Evolutionary conservation across 2,329 filamentous ascomycete genomes (phyloP), one percentile per base, ranked within the genome.

Genomic region (Trichoderma sp.): DNA sequence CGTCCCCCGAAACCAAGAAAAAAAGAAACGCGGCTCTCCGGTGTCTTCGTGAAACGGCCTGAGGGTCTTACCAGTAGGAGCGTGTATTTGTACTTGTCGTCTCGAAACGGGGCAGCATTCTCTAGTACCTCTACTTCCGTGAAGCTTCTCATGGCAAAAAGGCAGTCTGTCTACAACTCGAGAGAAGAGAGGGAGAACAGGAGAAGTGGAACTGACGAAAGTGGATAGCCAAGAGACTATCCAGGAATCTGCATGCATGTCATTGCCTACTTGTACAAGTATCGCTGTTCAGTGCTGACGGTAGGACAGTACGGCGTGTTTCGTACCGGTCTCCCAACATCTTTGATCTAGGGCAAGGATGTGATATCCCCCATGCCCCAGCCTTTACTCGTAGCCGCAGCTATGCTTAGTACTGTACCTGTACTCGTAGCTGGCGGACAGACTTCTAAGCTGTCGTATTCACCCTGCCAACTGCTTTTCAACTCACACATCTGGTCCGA

Each of bases 231-330:
- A 26, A 12, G 30, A 32, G 12, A n/a, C 53, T 23, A 59, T 59
- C 65, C 65, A 68, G 65, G 65, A 68, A 68, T 59, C 53, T 68
- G 65, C 65, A 68, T 68, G 65, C 65, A 68, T 58, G 55, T 68
- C 65, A 68, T 68, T 59, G 65, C 65, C 55, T n/a, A 55, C 50
- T 32, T 58, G 55, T 58, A 50, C 43, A 50, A 50, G 47, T 58
- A 59, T 59, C 53, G 65, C 55, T 23, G 34, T 30, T 68, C 65
- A n/a, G 36, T 34, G 65, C 65, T 68, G 65, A 68, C 65, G 43
- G 43, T 50, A 68, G 53, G 7, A n/a, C n/a, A 13, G 63, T 66
- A 66, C 50, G 34, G 20, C 50, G 20, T 55, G 53, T 50, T 55
- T 64, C 17, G 26, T 50, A 32, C 28, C 39, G 43, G 43, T n/a